Evolutionary conservation across 2,329 filamentous ascomycete species (phyloP).

Genomic region (Falciphora oryzae): DNA sequence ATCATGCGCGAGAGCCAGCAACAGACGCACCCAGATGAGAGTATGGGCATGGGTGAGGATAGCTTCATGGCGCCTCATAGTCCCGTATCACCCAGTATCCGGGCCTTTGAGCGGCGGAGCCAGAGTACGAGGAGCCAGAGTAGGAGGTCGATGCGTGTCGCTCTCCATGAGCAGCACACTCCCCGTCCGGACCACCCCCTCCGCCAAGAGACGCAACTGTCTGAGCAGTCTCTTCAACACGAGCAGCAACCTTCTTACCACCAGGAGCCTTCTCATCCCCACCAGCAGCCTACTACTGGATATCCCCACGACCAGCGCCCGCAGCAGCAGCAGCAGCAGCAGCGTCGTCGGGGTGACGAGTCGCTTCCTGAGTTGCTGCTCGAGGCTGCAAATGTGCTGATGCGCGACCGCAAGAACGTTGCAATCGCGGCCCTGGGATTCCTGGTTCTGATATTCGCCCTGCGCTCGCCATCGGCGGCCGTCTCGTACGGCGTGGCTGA

Average conservation of each 20-base stretch:
- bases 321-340: not conserved
- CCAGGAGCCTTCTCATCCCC: not conserved
- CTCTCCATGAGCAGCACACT: not conserved
- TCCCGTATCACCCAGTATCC: constrained; percentile 21
- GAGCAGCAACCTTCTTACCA: not conserved
- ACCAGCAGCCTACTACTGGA: not conserved
- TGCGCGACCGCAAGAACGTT: constrained; percentile 55
- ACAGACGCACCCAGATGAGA: not conserved
- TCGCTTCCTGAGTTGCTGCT: constrained; percentile 49
- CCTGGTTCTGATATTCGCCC: constrained; percentile 46
- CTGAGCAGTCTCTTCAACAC: not conserved
- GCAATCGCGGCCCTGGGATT: constrained; percentile 49
- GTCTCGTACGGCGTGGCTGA: constrained; percentile 1
- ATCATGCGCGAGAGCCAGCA: not conserved
- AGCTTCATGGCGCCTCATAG: constrained; percentile 22
- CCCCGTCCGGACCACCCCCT: not conserved
- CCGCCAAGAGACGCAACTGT: not conserved
- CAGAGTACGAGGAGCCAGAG: constrained; percentile 3
- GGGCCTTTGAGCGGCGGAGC: constrained; percentile 24
- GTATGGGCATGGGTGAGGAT: constrained; percentile 12
- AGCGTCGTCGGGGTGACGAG: constrained; percentile 25
- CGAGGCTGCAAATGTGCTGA: constrained; percentile 45
- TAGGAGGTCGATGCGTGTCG: not conserved
- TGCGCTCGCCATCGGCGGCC: constrained; percentile 19
- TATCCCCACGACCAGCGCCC: not conserved